Base-by-base conservation (phyloP, 2,329 filamentous ascomycete genomes). In the Ascochyta fabae region DNA sequence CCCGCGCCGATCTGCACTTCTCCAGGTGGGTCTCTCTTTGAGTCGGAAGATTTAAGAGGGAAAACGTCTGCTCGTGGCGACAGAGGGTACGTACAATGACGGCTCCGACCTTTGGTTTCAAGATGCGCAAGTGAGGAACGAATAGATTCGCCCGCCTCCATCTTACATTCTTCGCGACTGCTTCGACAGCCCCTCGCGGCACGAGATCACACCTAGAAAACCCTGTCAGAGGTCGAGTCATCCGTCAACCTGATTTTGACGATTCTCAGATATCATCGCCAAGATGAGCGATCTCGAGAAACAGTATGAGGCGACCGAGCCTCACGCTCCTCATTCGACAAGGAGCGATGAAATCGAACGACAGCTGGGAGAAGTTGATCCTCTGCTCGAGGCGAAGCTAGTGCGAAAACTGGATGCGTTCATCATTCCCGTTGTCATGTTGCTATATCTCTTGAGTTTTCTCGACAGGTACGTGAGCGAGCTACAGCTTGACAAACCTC, bases 401-500 rank as follows among this genome's bases (percentile, higher is more conserved):
- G 78, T 90, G 39, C 79, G 84, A 51, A 90, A 89, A 73, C 74
- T 91, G 29, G 88, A 91, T 70, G 57, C 80, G 13, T 80, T 83
- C 66, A 80, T 91, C 24, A 81, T 91, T 13, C 88, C 88, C 2
- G 77, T 90, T 19, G 79, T 90, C 7, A 89, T 89, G 84, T 72
- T 84, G 6, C 75, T 90, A 15, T 94, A 94, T 70, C 80, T 92
- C 13, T 86, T 92, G 62, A 89, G 86, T 62, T 93, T 92, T 70
- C 76, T 93, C 8, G 90, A 92, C 69, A 81, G 89, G 83, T 86
- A 68, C 72, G 80, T 76, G 1, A 33, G 39, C 16, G 27, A 15
- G 33, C 6, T 27, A 24, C 33, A 29, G 22, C 39, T 40, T 27
- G 13, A 29, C 9, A 43, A 36, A 29, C 29, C 15, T 23, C 19